Base-by-base conservation (phyloP, 1,284 basidiomycete genomes). In the Retiboletus flavoniger region DNA sequence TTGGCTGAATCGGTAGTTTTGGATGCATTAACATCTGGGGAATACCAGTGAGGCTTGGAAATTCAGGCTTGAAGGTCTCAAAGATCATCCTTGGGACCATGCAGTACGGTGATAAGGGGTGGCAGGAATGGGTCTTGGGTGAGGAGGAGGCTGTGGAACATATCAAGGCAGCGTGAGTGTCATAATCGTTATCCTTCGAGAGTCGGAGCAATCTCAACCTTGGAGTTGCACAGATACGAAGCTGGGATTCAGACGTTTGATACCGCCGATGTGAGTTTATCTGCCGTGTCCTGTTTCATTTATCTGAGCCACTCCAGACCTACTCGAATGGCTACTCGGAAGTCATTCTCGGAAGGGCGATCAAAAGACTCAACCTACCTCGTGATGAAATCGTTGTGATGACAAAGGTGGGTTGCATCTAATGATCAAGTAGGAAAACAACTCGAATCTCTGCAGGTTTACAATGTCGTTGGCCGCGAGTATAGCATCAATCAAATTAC, bases 241-340 rank as follows among this genome's bases (percentile, higher is more conserved):
- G 75, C 78, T 7, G 86, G 87, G 10, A 84, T 88, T 59, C 80
- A 87, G 65, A 80, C 85, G 0, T 89, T 88, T 54, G 87, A 89
- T 60, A 88, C 85, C 0, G 83, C 79, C 5, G 76, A 84, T 62
- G 80, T 79, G 58, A 49, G 64, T 56, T 38, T 19, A 28, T 39
- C 31, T 26, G 26, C 28, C 7, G 11, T 19, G n/a, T 48, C 43
- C 17, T 45, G 11, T 51, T 28, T 21, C 43, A 19, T 16, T 14
- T 36, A 42, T 40, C 29, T 24, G 24, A 59, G 8, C 49, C 35
- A 5, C 24, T 49, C 19, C 41, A 82, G 80, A 72, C 76, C 3
- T 92, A 92, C 65, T 85, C 83, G 2, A 83, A 85, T 60, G 90
- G 89, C 6, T 69, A 77, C n/a, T 87, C 83, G 1, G 92, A 94